phyloP scores from a whole-genome alignment of 495 filamentous ascomycete genomes.

The Tuber microsphaerosporum region DNA sequence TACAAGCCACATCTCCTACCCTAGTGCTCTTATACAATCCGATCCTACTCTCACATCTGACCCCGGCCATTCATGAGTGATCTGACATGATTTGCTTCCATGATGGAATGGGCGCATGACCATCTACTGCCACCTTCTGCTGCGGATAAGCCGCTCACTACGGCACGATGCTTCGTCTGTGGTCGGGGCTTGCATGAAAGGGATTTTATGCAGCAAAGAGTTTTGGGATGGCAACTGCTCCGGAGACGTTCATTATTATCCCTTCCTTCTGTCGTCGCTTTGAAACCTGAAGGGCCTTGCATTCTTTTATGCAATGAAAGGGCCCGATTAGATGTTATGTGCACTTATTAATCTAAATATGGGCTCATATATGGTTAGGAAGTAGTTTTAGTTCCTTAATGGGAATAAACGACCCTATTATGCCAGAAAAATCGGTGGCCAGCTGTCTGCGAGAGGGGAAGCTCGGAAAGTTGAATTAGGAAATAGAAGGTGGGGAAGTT shows the following conservation, averaged over 20 bases:
- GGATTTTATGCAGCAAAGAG: neutral
- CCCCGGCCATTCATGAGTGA: neutral
- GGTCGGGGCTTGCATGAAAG: conserved; percentile 5
- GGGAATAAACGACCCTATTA: neutral
- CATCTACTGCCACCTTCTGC: neutral
- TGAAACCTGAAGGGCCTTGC: neutral
- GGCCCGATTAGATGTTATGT: neutral
- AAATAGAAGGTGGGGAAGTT: neutral
- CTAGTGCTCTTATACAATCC: neutral
- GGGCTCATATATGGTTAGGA: neutral
- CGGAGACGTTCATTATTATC: neutral
- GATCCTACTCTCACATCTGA: neutral
- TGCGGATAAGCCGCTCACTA: neutral
- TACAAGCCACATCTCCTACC: neutral
- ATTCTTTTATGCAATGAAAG: neutral
- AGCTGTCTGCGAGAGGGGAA: neutral
- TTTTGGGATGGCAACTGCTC: neutral
- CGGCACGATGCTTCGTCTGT: conserved; percentile 3
- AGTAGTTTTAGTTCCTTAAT: neutral
- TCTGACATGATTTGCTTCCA: neutral
- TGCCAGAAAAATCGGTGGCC: neutral
- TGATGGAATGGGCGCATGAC: neutral
- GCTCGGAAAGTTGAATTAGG: neutral
- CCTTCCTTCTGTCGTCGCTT: neutral
- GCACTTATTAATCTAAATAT: neutral